Conservation (phyloP, 306 rosid species). For the Castanea sativa region DNA sequence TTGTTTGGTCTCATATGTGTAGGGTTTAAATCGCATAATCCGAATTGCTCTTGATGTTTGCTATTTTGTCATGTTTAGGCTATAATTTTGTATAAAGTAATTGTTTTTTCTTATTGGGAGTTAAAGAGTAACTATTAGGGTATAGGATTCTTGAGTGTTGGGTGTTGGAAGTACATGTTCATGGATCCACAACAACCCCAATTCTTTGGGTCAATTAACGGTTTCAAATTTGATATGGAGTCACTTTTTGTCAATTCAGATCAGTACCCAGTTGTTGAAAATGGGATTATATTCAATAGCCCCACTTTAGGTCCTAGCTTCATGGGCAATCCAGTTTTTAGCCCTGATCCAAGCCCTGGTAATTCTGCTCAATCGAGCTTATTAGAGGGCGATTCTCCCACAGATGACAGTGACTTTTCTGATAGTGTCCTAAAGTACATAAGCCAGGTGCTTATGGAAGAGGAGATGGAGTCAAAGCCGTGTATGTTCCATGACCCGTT, state of each 20-base stretch:
- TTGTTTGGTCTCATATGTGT: not conserved
- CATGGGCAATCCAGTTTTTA: conserved; percentile 15
- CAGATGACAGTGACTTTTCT: conserved; percentile 40
- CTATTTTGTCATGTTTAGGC: not conserved
- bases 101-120: too few species aligned
- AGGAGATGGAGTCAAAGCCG: conserved; percentile 50
- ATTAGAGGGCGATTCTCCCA: conserved; percentile 33
- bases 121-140: not conserved
- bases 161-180: not conserved
- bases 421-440: conserved; percentile 40
- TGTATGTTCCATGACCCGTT: conserved; percentile 47
- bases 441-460: conserved; percentile 63
- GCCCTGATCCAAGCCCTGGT: conserved; percentile 22
- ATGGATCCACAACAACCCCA: conserved; percentile 35
- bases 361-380: not conserved
- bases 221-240: not conserved
- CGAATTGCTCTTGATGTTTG: not conserved
- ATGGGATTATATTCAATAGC: conserved; percentile 1
- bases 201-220: conserved; percentile 18
- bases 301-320: conserved; percentile 19
- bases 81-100: not conserved
- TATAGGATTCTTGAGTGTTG: not conserved
- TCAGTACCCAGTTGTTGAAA: conserved; percentile 14
- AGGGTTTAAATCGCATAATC: not conserved
- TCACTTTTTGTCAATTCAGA: conserved; percentile 16